Evolutionary conservation across 768 basidiomycete genomes (phyloP), one percentile per base, ranked within the genome.

Genomic region (Podaxis carcinomalis): DNA sequence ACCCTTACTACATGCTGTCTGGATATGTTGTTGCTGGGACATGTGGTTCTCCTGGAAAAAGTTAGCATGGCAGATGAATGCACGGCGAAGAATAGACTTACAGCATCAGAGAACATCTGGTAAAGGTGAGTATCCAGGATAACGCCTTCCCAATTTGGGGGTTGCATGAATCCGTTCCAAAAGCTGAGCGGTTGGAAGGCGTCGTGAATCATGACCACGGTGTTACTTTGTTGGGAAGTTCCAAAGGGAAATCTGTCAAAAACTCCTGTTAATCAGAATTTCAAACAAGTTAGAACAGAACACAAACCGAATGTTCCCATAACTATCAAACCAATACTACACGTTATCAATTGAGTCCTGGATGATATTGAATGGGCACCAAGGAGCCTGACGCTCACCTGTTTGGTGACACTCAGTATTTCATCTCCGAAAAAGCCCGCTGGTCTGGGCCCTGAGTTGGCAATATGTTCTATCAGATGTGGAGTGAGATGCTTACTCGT

Each of bases 41-140:
- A 78, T 77, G 28, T 74, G 72, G 58, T 83, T 80, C 0, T 75
- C 78, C 81, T 86, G 62, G 23, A 63, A 16, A 16, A 57, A 27
- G 3, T 57, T 6, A 61, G 37, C 9, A 47, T 25, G 13, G 56
- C 3, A 25, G 40, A 9, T 32, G 32, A 62, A 61, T 46, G 35
- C 52, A 61, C 35, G 50, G n/a, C 50, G 37, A 54, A 19, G 32
- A 27, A 46, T 6, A 39, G 37, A 70, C 83, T 70, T 66, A 88
- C 88, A 19, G 75, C 70, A 39, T 80, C 66, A 21, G 80, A 82
- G 75, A 92, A 92, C 72, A 92, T 81, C 67, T 90, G 88, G 67
- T 92, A 92, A 56, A 88, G 83, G 68, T 92, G 90, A 36, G 87
- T 90, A 70, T 92, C 91, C 76, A 93, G 83, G 23, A 87, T 82